These are phyloP conservation scores for Rhinocladiella mackenziei DNA, from an alignment of 2,329 filamentous ascomycete genomes.

Conservation along the genomic window DNA sequence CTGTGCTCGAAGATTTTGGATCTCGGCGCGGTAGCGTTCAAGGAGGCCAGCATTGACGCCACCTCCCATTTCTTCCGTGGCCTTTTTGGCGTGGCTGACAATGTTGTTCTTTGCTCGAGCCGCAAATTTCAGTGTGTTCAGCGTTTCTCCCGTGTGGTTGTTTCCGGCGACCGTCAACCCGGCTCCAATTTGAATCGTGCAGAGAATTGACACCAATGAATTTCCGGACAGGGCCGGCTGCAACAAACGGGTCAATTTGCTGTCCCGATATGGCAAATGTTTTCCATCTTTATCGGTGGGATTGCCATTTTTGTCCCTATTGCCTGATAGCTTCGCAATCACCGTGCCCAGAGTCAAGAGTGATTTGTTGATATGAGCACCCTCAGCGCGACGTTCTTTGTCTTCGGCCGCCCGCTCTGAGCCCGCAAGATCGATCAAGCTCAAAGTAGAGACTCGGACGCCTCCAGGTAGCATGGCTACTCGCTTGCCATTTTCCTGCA, in stretches of 20 bases:
- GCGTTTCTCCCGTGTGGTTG: conserved; percentile 77
- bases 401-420: conserved; percentile 94
- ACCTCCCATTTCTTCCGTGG: conserved; percentile 77
- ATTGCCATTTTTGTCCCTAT: conserved; percentile 76
- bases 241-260: conserved; percentile 87
- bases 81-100: conserved; percentile 91
- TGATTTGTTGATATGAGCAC: conserved; percentile 98
- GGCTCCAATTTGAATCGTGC: conserved; percentile 87
- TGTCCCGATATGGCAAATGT: conserved; percentile 94
- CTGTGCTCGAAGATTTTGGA: conserved; percentile 72
- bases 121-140: conserved; percentile 96
- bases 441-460: conserved; percentile 90
- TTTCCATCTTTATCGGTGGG: conserved; percentile 76
- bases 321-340: conserved; percentile 84
- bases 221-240: conserved; percentile 90
- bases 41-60: conserved; percentile 64
- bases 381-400: conserved; percentile 89
- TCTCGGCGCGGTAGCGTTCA: conserved; percentile 91
- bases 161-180: conserved; percentile 67
- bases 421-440: conserved; percentile 91
- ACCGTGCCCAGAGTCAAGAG: conserved; percentile 91
- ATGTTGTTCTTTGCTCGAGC: conserved; percentile 97
- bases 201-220: conserved; percentile 93
- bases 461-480: conserved; percentile 73
- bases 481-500: conserved; percentile 58